Conservation (phyloP, 2,329 filamentous ascomycete genomes). For the Cytospora schulzeri region DNA sequence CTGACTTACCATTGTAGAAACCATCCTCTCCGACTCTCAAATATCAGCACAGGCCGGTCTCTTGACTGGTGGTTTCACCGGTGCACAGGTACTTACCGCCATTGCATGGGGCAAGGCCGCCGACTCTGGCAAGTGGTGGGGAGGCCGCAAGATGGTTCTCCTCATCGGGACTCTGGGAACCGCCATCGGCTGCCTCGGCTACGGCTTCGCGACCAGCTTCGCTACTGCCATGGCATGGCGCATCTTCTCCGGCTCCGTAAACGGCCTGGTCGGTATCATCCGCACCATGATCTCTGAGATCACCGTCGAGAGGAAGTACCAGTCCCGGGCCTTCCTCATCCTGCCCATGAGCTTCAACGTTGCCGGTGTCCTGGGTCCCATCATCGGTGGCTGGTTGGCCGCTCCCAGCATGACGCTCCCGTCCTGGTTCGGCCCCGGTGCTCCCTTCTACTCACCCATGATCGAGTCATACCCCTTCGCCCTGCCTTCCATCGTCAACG, state of each 20-base stretch:
- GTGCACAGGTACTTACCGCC: constrained; percentile 72
- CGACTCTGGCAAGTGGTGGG: constrained; percentile 51
- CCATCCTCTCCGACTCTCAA: constrained; percentile 51
- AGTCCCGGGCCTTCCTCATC: constrained; percentile 50
- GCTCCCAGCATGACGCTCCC: constrained; percentile 67
- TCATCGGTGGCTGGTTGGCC: constrained; percentile 67
- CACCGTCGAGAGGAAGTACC: constrained; percentile 50
- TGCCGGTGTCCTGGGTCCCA: constrained; percentile 48
- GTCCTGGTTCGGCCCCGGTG: constrained; percentile 61
- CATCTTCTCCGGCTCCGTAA: constrained; percentile 61
- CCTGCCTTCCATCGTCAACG: constrained; percentile 69
- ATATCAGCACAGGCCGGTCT: constrained; percentile 72
- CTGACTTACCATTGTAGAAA: constrained; percentile 29
- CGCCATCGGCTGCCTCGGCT: constrained; percentile 67
- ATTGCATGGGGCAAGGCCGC: constrained; percentile 72
- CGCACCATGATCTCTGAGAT: constrained; percentile 54
- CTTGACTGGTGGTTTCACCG: constrained; percentile 71
- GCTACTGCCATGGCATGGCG: constrained; percentile 66
- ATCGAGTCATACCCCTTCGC: constrained; percentile 68
- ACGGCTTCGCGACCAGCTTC: constrained; percentile 71
- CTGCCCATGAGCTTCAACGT: constrained; percentile 53
- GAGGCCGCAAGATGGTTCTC: constrained; percentile 71
- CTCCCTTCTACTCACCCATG: constrained; percentile 63
- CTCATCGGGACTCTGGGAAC: constrained; percentile 70
- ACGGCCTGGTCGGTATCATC: constrained; percentile 53